Conservation (phyloP, 768 basidiomycete genomes). For the Paxillus involutus region DNA sequence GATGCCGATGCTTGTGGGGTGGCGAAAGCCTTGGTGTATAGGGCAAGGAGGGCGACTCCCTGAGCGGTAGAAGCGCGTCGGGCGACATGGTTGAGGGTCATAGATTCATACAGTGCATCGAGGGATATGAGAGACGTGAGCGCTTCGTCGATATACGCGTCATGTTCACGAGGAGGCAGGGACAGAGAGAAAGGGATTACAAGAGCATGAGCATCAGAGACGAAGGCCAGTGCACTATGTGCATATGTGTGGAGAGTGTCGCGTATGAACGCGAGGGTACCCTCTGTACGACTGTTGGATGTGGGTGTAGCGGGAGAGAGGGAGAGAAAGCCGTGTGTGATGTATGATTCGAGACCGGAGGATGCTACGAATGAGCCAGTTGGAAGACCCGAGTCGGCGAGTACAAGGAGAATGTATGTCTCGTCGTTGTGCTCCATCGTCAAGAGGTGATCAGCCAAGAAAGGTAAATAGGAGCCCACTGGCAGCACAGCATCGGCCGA, state of each 20-base stretch:
- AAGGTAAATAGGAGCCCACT: no score
- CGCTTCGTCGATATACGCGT: conserved; percentile 19
- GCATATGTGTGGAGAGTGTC: conserved; percentile 81
- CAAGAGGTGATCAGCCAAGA: background rate
- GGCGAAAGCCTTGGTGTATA: conserved; percentile 82
- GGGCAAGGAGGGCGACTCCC: conserved; percentile 87
- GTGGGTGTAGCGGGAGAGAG: conserved; percentile 18
- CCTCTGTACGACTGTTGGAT: conserved; percentile 20
- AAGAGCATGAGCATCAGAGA: conserved; percentile 64
- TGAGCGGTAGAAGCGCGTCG: conserved; percentile 87
- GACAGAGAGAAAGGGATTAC: conserved; percentile 19
- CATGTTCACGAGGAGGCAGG: background rate
- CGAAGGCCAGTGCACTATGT: conserved; percentile 73
- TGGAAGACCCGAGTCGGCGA: conserved; percentile 92
- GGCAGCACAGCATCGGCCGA: no score
- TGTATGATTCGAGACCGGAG: conserved; percentile 87
- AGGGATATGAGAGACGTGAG: conserved; percentile 51
- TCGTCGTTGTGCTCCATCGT: conserved; percentile 41
- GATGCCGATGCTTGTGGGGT: conserved; percentile 30
- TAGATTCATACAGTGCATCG: conserved; percentile 79
- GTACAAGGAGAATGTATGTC: conserved; percentile 71
- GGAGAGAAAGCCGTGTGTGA: conserved; percentile 76
- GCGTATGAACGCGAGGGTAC: conserved; percentile 59
- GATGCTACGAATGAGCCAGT: conserved; percentile 97
- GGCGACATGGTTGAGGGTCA: conserved; percentile 89